Base-by-base conservation (phyloP, 2,329 filamentous ascomycete species). In the Leptographium procerum region DNA sequence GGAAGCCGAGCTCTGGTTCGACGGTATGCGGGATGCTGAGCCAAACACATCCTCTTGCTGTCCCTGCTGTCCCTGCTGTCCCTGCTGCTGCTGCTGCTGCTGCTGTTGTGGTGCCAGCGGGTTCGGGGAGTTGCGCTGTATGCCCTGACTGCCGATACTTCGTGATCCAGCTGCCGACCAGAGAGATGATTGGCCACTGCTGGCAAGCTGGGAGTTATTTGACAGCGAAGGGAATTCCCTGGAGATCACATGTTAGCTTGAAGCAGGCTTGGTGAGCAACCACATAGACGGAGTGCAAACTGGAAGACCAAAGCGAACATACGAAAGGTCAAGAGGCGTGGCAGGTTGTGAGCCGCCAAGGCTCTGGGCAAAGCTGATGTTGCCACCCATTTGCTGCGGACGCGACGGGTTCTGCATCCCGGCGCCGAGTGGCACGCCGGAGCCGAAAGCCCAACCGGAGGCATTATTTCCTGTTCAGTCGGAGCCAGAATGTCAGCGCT, bases 221-320 rank as follows among this genome's bases (percentile, higher is more conserved):
- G 82, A 85, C 64, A 87, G 70, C 26, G 83, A 84, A 10, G 84
- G 84, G 57, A 87, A 87, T 66, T 87, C 83, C 61, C 83, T 87
- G 56, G 31, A 58, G 58, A 57, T 72, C n/a, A n/a, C n/a, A 13
- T 14, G 36, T 31, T 55, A 71, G 70, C 11, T 57, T 55, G 51
- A 61, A n/a, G 26, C 26, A 19, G 19, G 26, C n/a, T 52, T 34
- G 54, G 31, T 31, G 26, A 61, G 33, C 34, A 51, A 29, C 10
- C 24, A 31, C n/a, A 29, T 34, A 10, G n/a, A 4, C 14, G 2
- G n/a, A 26, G 11, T 4, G 40, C 2, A 16, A 48, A 28, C 4
- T 19, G 3, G 33, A 52, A 40, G 29, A 16, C 14, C n/a, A 48
- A 43, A 45, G 43, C 29, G 9, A 64, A 85, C 83, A 72, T 81